Conservation (phyloP, 345 rosid genomes). For the Eucalyptus regnans region DNA sequence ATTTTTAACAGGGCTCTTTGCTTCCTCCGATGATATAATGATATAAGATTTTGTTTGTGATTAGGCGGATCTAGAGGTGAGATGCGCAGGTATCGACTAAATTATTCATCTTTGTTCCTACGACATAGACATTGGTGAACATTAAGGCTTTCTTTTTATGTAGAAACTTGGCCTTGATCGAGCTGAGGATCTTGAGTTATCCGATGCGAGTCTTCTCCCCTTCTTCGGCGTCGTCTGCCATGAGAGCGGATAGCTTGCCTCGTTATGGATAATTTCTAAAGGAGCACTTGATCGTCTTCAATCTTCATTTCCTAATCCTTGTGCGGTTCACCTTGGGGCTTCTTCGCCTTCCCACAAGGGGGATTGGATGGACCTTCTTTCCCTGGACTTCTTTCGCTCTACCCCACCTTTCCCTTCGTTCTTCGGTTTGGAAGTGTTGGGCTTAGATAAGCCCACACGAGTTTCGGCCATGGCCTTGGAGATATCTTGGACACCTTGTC, state of each 20-base stretch:
- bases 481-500: background rate
- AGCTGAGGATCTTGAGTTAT: background rate
- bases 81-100: background rate
- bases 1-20: background rate
- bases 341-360: background rate
- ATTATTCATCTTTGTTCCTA: background rate
- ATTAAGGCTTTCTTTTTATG: background rate
- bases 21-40: no score
- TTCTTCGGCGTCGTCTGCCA: background rate
- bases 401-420: background rate
- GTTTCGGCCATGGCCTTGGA: background rate
- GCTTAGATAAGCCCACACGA: no score
- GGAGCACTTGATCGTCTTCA: background rate
- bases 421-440: background rate
- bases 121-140: background rate
- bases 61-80: background rate
- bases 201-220: background rate
- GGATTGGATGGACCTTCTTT: background rate
- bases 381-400: no score
- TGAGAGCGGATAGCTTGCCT: background rate
- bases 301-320: background rate
- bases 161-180: background rate
- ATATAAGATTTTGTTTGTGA: background rate
- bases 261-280: background rate
- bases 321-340: background rate